phyloP scores from a whole-genome alignment of 257 asterid species.

The Mentha longifolia region DNA sequence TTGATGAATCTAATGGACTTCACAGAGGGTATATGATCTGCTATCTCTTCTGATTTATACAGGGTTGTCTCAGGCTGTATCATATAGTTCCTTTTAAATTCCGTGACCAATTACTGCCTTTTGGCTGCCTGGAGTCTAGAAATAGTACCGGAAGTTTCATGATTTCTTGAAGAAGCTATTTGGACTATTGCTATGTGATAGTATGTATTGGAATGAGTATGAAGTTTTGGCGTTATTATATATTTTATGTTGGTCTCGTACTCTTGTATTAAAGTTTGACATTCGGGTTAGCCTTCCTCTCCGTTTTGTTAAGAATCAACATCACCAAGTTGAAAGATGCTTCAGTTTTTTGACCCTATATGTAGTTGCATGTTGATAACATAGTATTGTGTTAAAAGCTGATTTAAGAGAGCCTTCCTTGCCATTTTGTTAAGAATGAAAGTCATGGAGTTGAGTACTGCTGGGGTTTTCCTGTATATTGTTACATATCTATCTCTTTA shows the following conservation, averaged over 20 bases:
- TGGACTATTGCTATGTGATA: conserved; percentile 11
- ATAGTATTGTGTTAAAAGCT: neutral
- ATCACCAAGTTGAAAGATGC: neutral
- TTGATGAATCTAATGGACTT: conserved; percentile 90
- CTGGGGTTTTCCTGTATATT: conserved; percentile 9
- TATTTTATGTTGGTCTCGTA: conserved; percentile 15
- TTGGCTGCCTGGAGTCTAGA: conserved; percentile 21
- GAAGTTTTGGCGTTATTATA: conserved; percentile 3
- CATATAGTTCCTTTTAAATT: conserved; percentile 8
- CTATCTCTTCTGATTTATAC: conserved; percentile 16
- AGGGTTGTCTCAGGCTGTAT: conserved; percentile 14
- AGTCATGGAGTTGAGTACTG: conserved; percentile 17
- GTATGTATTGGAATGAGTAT: conserved; percentile 3
- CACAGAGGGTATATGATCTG: conserved; percentile 69
- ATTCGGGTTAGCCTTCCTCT: conserved; percentile 10
- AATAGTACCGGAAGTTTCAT: conserved; percentile 10
- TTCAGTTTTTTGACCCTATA: neutral
- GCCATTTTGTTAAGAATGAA: conserved; percentile 13
- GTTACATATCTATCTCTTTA: neutral
- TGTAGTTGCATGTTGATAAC: neutral
- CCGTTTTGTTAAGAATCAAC: neutral
- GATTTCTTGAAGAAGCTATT: neutral
- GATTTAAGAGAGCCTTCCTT: neutral
- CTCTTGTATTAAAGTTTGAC: neutral
- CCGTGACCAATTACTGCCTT: neutral